Percentiles rank a stretch among this genome's conserved stretches.
These are phyloP conservation scores for Euphorbia celastroides DNA, from an alignment of 441 rosid genomes.

Conservation along the genomic window DNA sequence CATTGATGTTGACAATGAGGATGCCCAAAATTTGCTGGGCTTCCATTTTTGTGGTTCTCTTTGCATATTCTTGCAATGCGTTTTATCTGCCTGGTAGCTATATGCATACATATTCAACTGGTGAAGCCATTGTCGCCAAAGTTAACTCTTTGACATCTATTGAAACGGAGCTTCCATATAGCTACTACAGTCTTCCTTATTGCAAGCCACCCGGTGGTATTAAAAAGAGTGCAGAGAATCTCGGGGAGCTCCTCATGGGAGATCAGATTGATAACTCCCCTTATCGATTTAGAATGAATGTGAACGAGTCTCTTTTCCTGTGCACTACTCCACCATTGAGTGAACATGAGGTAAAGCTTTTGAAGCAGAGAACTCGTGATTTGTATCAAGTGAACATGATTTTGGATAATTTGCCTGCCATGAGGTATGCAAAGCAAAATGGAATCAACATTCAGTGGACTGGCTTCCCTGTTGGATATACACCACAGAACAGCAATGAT, in stretches of 20 bases:
- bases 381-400: conserved; percentile 91
- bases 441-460: conserved; percentile 85
- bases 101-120: conserved; percentile 61
- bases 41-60: conserved; percentile 40
- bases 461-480: conserved; percentile 87
- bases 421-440: conserved; percentile 69
- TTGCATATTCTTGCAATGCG: conserved; percentile 40
- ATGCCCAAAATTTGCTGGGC: conserved; percentile 35
- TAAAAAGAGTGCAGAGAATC: conserved; percentile 89
- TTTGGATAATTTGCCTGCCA: conserved; percentile 86
- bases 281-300: conserved; percentile 69
- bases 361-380: conserved; percentile 85
- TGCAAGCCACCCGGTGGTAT: conserved; percentile 61
- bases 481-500: conserved; percentile 63
- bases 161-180: conserved; percentile 86
- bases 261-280: conserved; percentile 93
- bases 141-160: conserved; percentile 93
- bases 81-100: conserved; percentile 92
- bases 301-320: conserved; percentile 70
- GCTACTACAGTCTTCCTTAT: conserved; percentile 82
- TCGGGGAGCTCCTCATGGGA: conserved; percentile 97
- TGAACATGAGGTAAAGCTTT: conserved; percentile 78
- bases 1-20: conserved; percentile 27
- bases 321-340: conserved; percentile 53
- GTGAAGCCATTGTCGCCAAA: conserved; percentile 49